Conservation (phyloP, 192 early-diverging fungal genomes). For the Coemansia sp. region DNA sequence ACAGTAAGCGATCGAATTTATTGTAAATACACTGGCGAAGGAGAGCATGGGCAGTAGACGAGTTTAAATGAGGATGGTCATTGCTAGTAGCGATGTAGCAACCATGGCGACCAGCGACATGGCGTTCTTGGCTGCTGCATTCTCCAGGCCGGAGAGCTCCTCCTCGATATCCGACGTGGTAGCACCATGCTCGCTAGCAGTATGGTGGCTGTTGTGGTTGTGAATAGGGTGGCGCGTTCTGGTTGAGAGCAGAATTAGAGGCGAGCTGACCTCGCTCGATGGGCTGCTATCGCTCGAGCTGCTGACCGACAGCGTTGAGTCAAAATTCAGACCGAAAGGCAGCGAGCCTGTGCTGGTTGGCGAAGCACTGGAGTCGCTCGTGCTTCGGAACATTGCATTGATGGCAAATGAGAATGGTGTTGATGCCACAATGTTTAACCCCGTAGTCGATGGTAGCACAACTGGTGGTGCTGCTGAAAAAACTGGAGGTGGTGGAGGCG, state of each 20-base stretch:
- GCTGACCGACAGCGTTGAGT: not conserved
- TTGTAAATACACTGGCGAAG: not conserved
- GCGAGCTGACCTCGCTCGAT: not conserved
- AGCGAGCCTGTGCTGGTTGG: constrained; percentile 3
- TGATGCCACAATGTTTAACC: not conserved
- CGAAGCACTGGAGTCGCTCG: not conserved
- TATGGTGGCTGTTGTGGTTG: constrained; percentile 4
- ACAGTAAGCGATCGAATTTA: not conserved
- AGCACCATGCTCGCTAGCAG: not conserved
- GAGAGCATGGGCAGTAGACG: not conserved
- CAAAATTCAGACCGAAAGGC: constrained; percentile 47
- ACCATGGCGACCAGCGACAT: constrained; percentile 45
- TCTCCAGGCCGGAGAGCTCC: constrained; percentile 40
- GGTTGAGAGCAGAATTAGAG: not conserved
- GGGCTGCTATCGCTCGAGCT: not conserved
- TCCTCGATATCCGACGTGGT: constrained; percentile 17
- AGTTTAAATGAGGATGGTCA: not conserved
- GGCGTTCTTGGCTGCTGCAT: constrained; percentile 16
- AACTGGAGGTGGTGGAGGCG: not conserved
- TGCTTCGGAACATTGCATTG: constrained; percentile 31
- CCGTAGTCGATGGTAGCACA: not conserved
- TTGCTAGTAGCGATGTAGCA: not conserved
- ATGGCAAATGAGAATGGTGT: constrained; percentile 37
- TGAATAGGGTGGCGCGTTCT: not conserved
- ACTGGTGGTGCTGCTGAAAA: constrained; percentile 3